Evolutionary conservation across 352 stramenopile species (phyloP).

Genomic region (Pythium insidiosum): DNA sequence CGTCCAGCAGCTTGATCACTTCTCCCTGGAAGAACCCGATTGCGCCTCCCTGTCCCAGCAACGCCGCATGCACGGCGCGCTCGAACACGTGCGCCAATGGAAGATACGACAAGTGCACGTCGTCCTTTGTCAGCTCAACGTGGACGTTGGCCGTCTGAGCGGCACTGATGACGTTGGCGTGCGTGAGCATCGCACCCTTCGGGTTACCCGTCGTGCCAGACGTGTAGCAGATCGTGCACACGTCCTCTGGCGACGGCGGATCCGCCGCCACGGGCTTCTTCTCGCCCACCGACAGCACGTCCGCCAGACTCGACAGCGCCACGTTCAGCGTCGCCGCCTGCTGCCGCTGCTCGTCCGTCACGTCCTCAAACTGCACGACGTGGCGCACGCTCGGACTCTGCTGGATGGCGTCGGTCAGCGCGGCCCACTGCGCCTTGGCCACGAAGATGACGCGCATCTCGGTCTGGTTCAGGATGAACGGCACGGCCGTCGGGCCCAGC

Average conservation of each 20-base stretch:
- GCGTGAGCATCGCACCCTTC: slow-evolving; percentile 61
- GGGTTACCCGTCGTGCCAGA: slow-evolving; percentile 66
- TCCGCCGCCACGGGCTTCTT: slow-evolving; percentile 35
- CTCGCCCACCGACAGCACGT: slow-evolving; percentile 30
- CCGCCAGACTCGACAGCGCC: slow-evolving; percentile 27
- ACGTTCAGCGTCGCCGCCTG: slow-evolving; percentile 26
- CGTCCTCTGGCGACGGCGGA: slow-evolving; percentile 47
- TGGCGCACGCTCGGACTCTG: slow-evolving; percentile 43
- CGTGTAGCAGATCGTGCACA: slow-evolving; percentile 91
- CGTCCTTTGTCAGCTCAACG: slow-evolving; percentile 8
- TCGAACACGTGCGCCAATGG: slow-evolving; percentile 96
- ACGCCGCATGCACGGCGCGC: slow-evolving; percentile 76
- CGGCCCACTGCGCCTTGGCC: slow-evolving; percentile 42
- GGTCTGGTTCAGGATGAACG: slow-evolving; percentile 74
- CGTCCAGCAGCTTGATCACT: slow-evolving; percentile 80
- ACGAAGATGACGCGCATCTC: slow-evolving; percentile 68
- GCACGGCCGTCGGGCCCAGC: slow-evolving; percentile 50
- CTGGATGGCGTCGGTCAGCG: slow-evolving; percentile 34
- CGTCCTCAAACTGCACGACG: slow-evolving; percentile 43
- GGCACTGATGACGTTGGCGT: slow-evolving; percentile 37
- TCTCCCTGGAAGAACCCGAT: slow-evolving; percentile 71
- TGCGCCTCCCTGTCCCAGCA: slow-evolving; percentile 81
- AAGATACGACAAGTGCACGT: slow-evolving; percentile 92
- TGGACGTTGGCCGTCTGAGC: slow-evolving; percentile 7
- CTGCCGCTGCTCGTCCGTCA: slow-evolving; percentile 23